A percentile compares a stretch with the other conserved stretches of the same genome.
Evolutionary conservation across 441 rosid species (phyloP).

Genomic region (Melianthus villosus): DNA sequence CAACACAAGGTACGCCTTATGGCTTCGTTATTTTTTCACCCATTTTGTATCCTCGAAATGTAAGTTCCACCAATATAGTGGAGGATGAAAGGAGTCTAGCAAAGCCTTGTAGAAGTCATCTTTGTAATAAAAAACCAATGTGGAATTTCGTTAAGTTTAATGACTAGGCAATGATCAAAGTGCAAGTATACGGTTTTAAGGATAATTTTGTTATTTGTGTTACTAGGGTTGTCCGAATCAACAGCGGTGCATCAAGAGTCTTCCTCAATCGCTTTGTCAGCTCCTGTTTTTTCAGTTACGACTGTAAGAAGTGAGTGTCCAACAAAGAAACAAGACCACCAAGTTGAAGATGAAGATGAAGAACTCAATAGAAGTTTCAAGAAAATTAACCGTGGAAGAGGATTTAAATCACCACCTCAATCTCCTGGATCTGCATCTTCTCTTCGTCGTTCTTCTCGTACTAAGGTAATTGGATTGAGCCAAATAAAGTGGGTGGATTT

Average conservation of each 20-base stretch:
- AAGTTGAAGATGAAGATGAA: conserved; percentile 13
- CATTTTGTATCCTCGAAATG: conserved; percentile 6
- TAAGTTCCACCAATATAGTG: background rate
- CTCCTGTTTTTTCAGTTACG: conserved; percentile 44
- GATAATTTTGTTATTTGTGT: background rate
- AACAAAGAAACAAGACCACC: conserved; percentile 21
- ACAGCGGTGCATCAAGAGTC: conserved; percentile 32
- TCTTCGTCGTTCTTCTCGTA: conserved; percentile 43
- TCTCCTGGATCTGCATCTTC: conserved; percentile 37
- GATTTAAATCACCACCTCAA: conserved; percentile 11
- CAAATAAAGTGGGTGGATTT: no score
- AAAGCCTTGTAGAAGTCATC: no score
- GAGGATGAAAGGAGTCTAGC: no score
- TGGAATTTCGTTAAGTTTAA: conserved; percentile 3
- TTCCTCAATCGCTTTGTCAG: conserved; percentile 36
- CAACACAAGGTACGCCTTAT: conserved; percentile 24
- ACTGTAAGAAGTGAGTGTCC: conserved; percentile 39
- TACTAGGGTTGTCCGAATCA: conserved; percentile 29
- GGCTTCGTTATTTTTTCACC: conserved; percentile 4
- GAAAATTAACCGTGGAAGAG: conserved; percentile 22
- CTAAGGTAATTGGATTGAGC: conserved; percentile 13
- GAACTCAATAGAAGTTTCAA: conserved; percentile 21
- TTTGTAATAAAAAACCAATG: background rate
- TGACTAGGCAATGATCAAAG: background rate
- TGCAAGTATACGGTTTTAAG: no score